Percentiles rank a stretch among this genome's conserved stretches.
Conservation (phyloP, 1,139 yeast species). For the Debaryomyces udenii region DNA sequence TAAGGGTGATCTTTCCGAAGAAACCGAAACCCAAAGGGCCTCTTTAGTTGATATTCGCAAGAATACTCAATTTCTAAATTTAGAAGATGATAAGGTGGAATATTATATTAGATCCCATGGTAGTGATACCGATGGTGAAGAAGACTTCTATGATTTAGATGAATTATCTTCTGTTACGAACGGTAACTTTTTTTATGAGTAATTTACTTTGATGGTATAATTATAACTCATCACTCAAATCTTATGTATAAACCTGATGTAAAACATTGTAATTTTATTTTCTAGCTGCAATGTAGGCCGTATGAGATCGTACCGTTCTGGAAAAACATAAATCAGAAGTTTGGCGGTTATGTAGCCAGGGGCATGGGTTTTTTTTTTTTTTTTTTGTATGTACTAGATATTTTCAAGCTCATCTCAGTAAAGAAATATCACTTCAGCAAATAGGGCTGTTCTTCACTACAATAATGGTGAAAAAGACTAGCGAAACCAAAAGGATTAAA, state of each 20-base stretch:
- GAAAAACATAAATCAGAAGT: too few relatives aligned
- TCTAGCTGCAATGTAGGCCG: too few relatives aligned
- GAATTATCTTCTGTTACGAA: constrained; percentile 44
- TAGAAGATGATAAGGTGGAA: constrained; percentile 31
- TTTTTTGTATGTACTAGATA: too few relatives aligned
- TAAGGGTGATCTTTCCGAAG: constrained; percentile 51
- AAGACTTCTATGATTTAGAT: constrained; percentile 44
- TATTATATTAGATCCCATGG: constrained; percentile 14
- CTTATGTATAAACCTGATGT: neutral
- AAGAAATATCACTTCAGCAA: constrained; percentile 1
- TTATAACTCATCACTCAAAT: too few relatives aligned
- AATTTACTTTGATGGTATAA: constrained; percentile 10
- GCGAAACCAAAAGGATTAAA: neutral
- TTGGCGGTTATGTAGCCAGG: constrained; percentile 11
- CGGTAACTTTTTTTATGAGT: constrained; percentile 43
- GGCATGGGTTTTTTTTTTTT: too few relatives aligned
- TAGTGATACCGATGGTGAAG: constrained; percentile 42
- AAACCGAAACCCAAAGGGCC: constrained; percentile 61
- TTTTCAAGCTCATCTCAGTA: constrained; percentile 15
- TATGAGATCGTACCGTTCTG: too few relatives aligned
- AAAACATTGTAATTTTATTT: too few relatives aligned
- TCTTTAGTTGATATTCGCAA: constrained; percentile 61
- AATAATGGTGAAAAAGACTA: constrained; percentile 11
- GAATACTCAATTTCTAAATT: constrained; percentile 64
- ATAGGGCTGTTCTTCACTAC: neutral